A percentile compares a stretch with the other conserved stretches of the same genome.
Evolutionary conservation across 768 basidiomycete genomes (phyloP).

Genomic region (Xerocomellus dryophilus): DNA sequence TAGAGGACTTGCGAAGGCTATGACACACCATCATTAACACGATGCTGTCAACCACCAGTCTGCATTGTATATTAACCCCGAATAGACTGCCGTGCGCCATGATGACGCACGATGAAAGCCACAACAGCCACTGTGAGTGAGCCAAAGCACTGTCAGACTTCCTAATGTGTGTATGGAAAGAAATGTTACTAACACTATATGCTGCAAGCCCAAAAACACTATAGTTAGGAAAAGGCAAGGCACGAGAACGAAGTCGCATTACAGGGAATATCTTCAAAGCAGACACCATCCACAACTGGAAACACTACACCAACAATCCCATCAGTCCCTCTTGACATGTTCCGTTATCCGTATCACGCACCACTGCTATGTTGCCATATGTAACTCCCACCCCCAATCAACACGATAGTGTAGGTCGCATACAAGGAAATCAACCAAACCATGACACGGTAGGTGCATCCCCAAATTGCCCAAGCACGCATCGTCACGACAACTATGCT

Average conservation of each 20-base stretch:
- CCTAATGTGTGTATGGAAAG: background rate
- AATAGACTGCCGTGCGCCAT: background rate
- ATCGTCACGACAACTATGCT: conserved; percentile 18
- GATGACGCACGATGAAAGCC: conserved; percentile 5
- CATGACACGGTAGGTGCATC: conserved; percentile 5
- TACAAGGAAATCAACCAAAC: conserved; percentile 9
- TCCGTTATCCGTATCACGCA: background rate
- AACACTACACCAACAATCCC: background rate
- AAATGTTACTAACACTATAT: conserved; percentile 2
- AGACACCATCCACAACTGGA: background rate
- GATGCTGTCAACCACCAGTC: conserved; percentile 3
- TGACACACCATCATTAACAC: conserved; percentile 3
- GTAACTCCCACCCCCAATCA: conserved; percentile 7
- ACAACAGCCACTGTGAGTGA: conserved; percentile 9
- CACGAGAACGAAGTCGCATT: background rate
- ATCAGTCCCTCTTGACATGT: background rate
- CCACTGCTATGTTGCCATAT: conserved; percentile 2
- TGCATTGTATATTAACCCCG: background rate
- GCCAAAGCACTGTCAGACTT: background rate
- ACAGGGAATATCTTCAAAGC: background rate
- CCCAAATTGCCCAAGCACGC: conserved; percentile 23
- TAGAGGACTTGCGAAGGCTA: background rate
- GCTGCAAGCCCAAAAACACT: background rate
- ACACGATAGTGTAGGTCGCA: background rate
- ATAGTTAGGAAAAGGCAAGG: background rate